Percentiles rank a stretch among this genome's conserved stretches.
phyloP scores from a whole-genome alignment of 2,329 filamentous ascomycete genomes.

The Fusarium decemcellulare region DNA sequence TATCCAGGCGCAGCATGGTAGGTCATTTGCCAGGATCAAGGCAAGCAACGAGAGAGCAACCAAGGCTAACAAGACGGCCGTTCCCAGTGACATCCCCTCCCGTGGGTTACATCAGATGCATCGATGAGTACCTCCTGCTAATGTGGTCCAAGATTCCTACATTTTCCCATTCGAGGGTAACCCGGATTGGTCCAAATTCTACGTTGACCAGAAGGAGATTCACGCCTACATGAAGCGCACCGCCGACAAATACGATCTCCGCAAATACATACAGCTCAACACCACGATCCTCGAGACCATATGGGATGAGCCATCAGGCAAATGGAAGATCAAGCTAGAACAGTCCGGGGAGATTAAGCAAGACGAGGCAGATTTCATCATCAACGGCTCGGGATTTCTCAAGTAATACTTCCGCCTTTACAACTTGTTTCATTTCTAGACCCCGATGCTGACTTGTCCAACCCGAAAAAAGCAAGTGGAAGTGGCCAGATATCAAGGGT shows the following conservation, averaged over 20 bases:
- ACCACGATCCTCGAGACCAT: constrained; percentile 10
- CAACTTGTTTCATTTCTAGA: too few species aligned
- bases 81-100: constrained; percentile 6
- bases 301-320: constrained; percentile 6
- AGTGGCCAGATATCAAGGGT: constrained; percentile 15
- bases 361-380: constrained; percentile 17
- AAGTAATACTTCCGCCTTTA: not conserved
- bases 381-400: constrained; percentile 14
- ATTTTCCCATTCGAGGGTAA: constrained; percentile 15
- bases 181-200: constrained; percentile 11
- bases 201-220: constrained; percentile 1
- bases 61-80: not conserved
- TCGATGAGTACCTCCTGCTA: not conserved
- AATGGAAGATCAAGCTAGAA: constrained; percentile 17
- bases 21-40: not conserved
- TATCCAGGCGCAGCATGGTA: constrained; percentile 19
- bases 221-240: constrained; percentile 8
- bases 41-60: not conserved
- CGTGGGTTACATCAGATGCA: not conserved
- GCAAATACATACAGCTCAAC: constrained; percentile 9
- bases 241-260: constrained; percentile 10
- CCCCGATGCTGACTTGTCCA: not conserved
- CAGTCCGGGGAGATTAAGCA: constrained; percentile 9
- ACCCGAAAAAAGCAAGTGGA: constrained; percentile 9
- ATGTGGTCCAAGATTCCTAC: constrained; percentile 2